Evolutionary conservation across 805 yeast species (phyloP), one percentile per base, ranked within the genome.

Genomic region (Huiozyma sinensis): DNA sequence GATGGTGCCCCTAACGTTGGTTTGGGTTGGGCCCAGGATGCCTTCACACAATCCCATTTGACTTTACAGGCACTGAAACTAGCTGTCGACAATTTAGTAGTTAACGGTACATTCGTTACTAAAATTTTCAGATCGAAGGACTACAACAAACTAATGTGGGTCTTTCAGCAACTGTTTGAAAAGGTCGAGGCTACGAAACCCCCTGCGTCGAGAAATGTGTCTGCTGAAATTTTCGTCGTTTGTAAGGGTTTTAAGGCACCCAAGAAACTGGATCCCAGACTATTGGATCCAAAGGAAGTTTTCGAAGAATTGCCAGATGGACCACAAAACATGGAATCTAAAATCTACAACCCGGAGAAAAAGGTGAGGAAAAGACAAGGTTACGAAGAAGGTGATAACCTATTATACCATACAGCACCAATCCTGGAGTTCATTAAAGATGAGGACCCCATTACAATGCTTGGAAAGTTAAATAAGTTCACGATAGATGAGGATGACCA

Each of bases 1-100:
- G 99, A 92, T 74, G 99, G 99, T 81, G 99, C 99, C 29, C 99
- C 99, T 30, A 92, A 92, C 60, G 97, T 92, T 56, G 99, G 99
- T 81, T 74, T 92, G 59, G 95, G 95, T n/a, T 92, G 99, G 99
- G 92, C 85, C 17, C 99, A 92, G 66, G 99, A 92, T 77, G 98
- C 99, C 1, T 92, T 86, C 68, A 87, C 97, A 1, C 99, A 92
- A 69, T 87, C 96, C 28, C 97, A 90, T 60, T 77, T 92, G 54
- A 94, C 95, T 30, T 70, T 92, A 53, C 95, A 89, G 69, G 95
- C 97, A 31, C 72, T 92, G 57, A 87, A 82, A 63, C 72, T 92
- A 47, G 99, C 98, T 0, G 95, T 82, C 10, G 99, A 92, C 66
- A 88, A 92, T 65, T 72, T 92, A 57, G 71, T 75, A 30, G 83